Evolutionary conservation across 2,329 filamentous ascomycete genomes (phyloP).

Genomic region (Aspergillus terreus): DNA sequence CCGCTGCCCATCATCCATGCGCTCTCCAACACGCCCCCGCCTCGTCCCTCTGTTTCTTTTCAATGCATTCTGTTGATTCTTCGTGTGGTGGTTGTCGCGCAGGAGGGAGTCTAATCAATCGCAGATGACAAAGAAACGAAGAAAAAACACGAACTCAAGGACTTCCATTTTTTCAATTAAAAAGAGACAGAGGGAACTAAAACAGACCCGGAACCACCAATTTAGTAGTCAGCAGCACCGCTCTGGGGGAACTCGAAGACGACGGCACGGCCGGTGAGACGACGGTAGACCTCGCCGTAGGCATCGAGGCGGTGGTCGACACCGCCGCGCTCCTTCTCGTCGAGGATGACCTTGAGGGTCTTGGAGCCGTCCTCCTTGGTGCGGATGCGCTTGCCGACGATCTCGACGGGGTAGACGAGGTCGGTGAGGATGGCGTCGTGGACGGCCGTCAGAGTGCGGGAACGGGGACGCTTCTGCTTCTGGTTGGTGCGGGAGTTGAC

Average conservation of each 20-base stretch:
- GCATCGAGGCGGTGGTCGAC: conserved; percentile 99
- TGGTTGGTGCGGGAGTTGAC: conserved; percentile 92
- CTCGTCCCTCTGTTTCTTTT: conserved; percentile 1
- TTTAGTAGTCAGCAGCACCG: conserved; percentile 75
- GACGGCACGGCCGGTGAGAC: conserved; percentile 92
- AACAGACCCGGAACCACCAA: conserved; percentile 8
- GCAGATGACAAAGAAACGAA: conserved; percentile 8
- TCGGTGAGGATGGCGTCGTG: conserved; percentile 98
- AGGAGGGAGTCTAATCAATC: no score
- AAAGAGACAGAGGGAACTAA: conserved; percentile 17
- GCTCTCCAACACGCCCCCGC: background rate
- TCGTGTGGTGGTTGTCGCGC: conserved; percentile 5
- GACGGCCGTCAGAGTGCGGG: conserved; percentile 94
- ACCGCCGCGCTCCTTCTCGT: conserved; percentile 99
- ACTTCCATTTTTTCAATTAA: background rate
- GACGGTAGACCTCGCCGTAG: conserved; percentile 99
- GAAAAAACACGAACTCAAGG: conserved; percentile 7
- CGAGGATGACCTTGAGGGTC: conserved; percentile 96
- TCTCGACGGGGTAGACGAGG: conserved; percentile 99
- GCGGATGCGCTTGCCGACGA: conserved; percentile 97
- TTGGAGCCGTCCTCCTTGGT: conserved; percentile 99
- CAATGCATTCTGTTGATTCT: background rate
- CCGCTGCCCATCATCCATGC: background rate
- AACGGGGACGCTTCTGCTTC: conserved; percentile 98
- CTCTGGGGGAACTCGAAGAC: conserved; percentile 98